phyloP scores from a whole-genome alignment of 2,329 filamentous ascomycete species.

The Cordyceps tenuipes region DNA sequence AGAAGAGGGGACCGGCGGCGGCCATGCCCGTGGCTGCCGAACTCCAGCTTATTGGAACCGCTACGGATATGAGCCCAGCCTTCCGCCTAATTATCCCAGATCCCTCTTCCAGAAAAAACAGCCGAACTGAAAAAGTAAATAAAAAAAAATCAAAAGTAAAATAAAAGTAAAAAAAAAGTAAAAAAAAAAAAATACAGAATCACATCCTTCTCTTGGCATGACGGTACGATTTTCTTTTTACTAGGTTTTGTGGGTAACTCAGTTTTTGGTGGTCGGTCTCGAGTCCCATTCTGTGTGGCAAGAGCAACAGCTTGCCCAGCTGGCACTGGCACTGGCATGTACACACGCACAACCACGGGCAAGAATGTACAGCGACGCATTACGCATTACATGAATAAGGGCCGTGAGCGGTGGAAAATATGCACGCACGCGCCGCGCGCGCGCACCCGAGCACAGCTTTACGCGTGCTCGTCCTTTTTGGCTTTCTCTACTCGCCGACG shows the following conservation, averaged over 20 bases:
- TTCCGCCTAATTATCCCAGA: constrained; percentile 4
- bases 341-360: background rate
- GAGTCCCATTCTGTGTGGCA: background rate
- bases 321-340: background rate
- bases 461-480: background rate
- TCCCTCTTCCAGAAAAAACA: background rate
- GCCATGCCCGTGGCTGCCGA: background rate
- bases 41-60: background rate
- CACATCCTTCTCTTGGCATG: background rate
- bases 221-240: background rate
- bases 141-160: background rate
- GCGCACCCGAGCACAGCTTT: background rate
- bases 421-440: constrained; percentile 4
- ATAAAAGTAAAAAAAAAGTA: background rate
- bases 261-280: background rate
- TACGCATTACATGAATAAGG: no score
- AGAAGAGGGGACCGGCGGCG: background rate
- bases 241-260: background rate
- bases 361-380: background rate
- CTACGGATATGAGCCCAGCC: background rate
- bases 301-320: background rate
- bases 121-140: background rate
- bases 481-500: background rate
- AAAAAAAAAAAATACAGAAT: background rate
- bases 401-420: background rate